Evolutionary conservation across 202 grass and related monocot genomes (phyloP).

Genomic region (Cymbopogon flexuosus): DNA sequence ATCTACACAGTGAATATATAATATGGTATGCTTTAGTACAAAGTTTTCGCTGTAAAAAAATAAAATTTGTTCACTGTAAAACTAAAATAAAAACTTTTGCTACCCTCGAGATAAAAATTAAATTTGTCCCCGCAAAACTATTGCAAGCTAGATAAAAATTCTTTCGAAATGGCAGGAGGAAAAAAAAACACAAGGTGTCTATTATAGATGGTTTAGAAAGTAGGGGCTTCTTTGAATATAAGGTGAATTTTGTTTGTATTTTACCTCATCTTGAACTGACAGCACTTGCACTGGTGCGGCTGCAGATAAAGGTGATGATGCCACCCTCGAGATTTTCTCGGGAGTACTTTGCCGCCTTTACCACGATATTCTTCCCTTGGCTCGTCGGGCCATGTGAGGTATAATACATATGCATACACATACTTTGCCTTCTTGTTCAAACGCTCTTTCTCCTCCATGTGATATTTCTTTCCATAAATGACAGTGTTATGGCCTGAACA

Average conservation of each 20-base stretch:
- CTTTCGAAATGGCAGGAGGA: background rate
- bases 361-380: constrained; percentile 92
- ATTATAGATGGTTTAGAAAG: background rate
- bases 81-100: too few species aligned
- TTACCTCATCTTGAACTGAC: constrained; percentile 20
- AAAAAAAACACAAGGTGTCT: background rate
- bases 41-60: too few species aligned
- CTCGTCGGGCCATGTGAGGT: constrained; percentile 87
- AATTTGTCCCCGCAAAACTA: background rate
- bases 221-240: background rate
- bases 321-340: constrained; percentile 74
- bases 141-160: background rate
- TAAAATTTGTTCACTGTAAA: too few species aligned
- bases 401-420: constrained; percentile 10
- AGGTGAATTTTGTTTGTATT: background rate
- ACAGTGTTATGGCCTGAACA: constrained; percentile 2
- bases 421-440: background rate
- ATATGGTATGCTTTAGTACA: too few species aligned
- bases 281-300: background rate
- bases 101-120: too few species aligned
- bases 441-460: background rate
- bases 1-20: too few species aligned
- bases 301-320: constrained; percentile 78
- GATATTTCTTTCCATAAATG: constrained; percentile 7
- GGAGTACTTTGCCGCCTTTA: constrained; percentile 73